Evolutionary conservation across 768 basidiomycete genomes (phyloP), one percentile per base, ranked within the genome.

Genomic region (Naganishia onofrii): DNA sequence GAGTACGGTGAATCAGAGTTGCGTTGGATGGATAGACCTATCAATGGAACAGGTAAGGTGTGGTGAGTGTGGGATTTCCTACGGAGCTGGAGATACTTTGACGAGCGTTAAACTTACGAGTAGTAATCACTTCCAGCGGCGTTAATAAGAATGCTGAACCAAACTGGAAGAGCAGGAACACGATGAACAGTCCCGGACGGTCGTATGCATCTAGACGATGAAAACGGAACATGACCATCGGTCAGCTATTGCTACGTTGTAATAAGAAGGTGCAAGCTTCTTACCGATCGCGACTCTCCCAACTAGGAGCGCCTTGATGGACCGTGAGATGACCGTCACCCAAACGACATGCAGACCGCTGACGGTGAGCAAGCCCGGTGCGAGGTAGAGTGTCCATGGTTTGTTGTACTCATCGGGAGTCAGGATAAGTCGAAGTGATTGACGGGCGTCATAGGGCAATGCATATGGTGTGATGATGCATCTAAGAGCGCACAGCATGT

Each of bases 381-480:
- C 77, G 58, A 79, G 73, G 71, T 79, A 81, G 10, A 81, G 76
- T 36, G 71, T 74, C 68, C 71, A 76, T 19, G 80, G 80, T 42
- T 69, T 67, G 26, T 76, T 68, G 29, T 78, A 75, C 67, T 81
- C 80, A 48, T 76, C 73, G 2, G 75, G 73, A 19, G 80, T 75
- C 15, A 81, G 72, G 29, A 81, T 76, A 21, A 79, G 74, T 38
- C 73, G 70, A 31, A 81, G 76, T 10, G 80, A 77, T 17, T 70
- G 69, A 1, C 72, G 67, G 21, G 77, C 76, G 54, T 73, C 71
- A 31, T 56, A 69, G 36, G 80, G 77, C 4, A 81, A 75, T 53
- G 74, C 74, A 70, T 79, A 81, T 3, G 80, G 80, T 3, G 80
- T 81, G 72, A 81, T 81, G 75, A 81, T 81, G 28, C 78, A 76